Evolutionary conservation across 148 eudicot species (phyloP).

Genomic region (Nyssa sinensis): DNA sequence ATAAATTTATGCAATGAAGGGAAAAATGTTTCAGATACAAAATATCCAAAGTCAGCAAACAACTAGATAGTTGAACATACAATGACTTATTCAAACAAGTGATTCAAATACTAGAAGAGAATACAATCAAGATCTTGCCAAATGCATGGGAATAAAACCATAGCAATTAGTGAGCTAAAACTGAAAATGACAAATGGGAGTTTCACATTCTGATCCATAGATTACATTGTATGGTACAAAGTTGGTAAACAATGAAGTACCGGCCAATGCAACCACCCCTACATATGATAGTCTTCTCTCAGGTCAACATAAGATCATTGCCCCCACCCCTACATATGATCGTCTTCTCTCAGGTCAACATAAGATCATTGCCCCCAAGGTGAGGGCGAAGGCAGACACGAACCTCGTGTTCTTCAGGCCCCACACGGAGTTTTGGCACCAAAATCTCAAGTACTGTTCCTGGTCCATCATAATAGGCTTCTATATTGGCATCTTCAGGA

Average conservation of each 20-base stretch:
- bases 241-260: slow-evolving; percentile 18
- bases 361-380: slow-evolving; percentile 36
- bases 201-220: slow-evolving; percentile 5
- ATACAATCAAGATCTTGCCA: slow-evolving; percentile 16
- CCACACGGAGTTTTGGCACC: slow-evolving; percentile 52
- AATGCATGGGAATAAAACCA: slow-evolving; percentile 19
- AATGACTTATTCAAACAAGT: neutral
- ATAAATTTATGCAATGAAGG: too few relatives aligned
- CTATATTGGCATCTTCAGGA: slow-evolving; percentile 58
- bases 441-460: slow-evolving; percentile 48
- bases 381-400: slow-evolving; percentile 53
- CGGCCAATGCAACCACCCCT: slow-evolving; percentile 13
- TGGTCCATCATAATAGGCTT: slow-evolving; percentile 54
- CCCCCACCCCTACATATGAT: slow-evolving; percentile 1
- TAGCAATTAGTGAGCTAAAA: slow-evolving; percentile 3
- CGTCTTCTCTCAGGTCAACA: slow-evolving; percentile 23
- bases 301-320: slow-evolving; percentile 23
- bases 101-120: neutral
- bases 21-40: neutral
- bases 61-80: too few relatives aligned
- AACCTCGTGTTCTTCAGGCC: slow-evolving; percentile 57
- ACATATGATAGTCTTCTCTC: neutral
- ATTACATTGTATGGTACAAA: slow-evolving; percentile 5
- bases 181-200: slow-evolving; percentile 1
- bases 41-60: neutral